Evolutionary conservation across 805 yeast genomes (phyloP).

Genomic region (Deakozyma indianensis): DNA sequence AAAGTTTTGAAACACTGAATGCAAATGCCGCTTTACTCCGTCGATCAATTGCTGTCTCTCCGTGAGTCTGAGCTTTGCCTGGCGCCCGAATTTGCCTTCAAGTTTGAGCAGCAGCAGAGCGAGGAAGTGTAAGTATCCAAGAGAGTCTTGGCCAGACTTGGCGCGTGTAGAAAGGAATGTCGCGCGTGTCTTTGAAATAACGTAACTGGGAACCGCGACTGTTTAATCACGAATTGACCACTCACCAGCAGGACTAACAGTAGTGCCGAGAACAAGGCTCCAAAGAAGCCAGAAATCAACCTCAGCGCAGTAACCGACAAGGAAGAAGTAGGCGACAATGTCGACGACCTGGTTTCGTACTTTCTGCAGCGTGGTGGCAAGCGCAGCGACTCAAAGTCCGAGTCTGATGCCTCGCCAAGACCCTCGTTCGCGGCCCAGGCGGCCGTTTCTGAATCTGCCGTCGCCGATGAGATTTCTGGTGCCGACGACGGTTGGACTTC

Average conservation of each 20-base stretch:
- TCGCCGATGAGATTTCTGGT: conserved; percentile 8
- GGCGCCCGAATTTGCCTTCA: conserved; percentile 15
- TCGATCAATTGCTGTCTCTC: conserved; percentile 14
- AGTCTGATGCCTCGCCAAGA: background rate
- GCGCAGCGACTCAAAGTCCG: conserved; percentile 12
- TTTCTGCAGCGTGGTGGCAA: conserved; percentile 13
- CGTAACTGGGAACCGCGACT: conserved; percentile 1
- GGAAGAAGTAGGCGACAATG: conserved; percentile 12
- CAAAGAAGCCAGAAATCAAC: conserved; percentile 2
- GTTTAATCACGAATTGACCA: conserved; percentile 4
- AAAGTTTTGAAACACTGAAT: too few species aligned
- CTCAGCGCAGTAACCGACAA: conserved; percentile 6
- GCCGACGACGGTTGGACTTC: conserved; percentile 16
- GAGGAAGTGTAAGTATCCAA: background rate
- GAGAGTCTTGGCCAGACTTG: too few species aligned
- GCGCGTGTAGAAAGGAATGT: conserved; percentile 11
- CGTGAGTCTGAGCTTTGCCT: conserved; percentile 15
- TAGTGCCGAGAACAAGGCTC: conserved; percentile 3
- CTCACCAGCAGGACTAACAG: background rate
- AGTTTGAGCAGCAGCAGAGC: background rate
- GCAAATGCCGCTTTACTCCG: conserved; percentile 18
- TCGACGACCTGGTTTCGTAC: conserved; percentile 18
- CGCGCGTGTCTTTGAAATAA: background rate
- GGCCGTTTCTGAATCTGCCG: conserved; percentile 2
- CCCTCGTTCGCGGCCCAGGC: conserved; percentile 5